Percentiles rank a stretch among this genome's conserved stretches.
These are phyloP conservation scores for Blastocladiella emersonii DNA, from an alignment of 371 early-diverging fungal genomes.

Conservation along the genomic window DNA sequence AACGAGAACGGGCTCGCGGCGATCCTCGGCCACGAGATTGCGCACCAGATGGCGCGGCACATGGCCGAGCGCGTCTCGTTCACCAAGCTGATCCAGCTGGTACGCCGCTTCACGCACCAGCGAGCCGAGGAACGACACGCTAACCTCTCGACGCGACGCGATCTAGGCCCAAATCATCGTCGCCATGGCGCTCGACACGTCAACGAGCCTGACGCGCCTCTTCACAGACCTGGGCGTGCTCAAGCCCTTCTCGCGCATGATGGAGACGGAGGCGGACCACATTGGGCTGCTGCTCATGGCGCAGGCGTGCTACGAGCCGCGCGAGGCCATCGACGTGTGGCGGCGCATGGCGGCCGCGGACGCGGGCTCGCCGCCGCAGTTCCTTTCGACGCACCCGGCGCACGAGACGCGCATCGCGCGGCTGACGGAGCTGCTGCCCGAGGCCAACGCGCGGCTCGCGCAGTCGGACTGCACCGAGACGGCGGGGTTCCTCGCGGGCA, in stretches of 20 bases:
- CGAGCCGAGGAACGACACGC: background rate
- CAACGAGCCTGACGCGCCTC: slow-evolving; percentile 22
- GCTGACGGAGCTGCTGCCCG: slow-evolving; percentile 54
- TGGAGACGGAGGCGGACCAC: slow-evolving; percentile 80
- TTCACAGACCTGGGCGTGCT: slow-evolving; percentile 41
- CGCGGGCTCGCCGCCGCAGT: slow-evolving; percentile 32
- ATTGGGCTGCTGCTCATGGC: slow-evolving; percentile 80
- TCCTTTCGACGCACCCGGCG: slow-evolving; percentile 77
- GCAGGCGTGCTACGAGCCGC: slow-evolving; percentile 82
- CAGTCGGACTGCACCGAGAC: slow-evolving; percentile 20
- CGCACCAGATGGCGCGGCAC: slow-evolving; percentile 72
- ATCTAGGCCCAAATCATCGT: slow-evolving; percentile 15
- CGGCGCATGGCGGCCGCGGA: slow-evolving; percentile 25
- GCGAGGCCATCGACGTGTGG: slow-evolving; percentile 46
- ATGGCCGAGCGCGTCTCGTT: slow-evolving; percentile 66
- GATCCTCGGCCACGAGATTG: slow-evolving; percentile 78
- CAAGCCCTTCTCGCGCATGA: slow-evolving; percentile 69
- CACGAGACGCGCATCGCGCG: slow-evolving; percentile 51
- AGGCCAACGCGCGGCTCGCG: slow-evolving; percentile 27
- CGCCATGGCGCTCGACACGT: slow-evolving; percentile 33
- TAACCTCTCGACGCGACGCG: background rate
- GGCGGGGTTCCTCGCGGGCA: background rate
- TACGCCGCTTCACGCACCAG: slow-evolving; percentile 13
- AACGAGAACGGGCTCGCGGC: slow-evolving; percentile 87
- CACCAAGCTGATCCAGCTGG: slow-evolving; percentile 41